Evolutionary conservation across 768 basidiomycete species (phyloP), one percentile per base, ranked within the genome.

Genomic region (Lactifluus volemus): DNA sequence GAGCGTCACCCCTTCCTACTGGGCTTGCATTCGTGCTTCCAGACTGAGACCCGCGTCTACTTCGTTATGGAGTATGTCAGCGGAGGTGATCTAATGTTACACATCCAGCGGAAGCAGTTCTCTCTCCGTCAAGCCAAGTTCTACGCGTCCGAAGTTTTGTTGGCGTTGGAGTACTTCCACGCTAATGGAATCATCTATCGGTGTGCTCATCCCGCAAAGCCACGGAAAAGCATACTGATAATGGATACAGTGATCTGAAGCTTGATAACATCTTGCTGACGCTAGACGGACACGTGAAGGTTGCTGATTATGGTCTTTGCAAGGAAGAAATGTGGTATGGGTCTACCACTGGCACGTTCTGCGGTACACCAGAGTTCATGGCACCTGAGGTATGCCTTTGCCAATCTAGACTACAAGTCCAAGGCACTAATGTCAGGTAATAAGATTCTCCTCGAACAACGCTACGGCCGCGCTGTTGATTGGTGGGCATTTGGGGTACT

Each of bases 401-500:
- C 45, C 53, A n/a, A 25, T 49, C 49, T 21, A 11, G 49, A 15
- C n/a, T 36, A 29, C 17, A 21, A 49, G 41, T 32, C 11, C 21
- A n/a, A 30, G n/a, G 19, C 30, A 44, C 34, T 39, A 34, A 12
- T 59, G 10, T 25, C 32, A 39, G 15, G 21, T 41, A 67, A 66
- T 66, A 63, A 98, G 95, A 99, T 99, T 73, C 79, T 99, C 55
- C 82, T 98, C n/a, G 97, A 99, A 75, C 97, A 98, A 76, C 89
- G 94, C 50, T 99, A 99, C 68, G 95, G 94, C 10, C 92, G 94
- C 42, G 96, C 97, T 11, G 97, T 99, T 45, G 97, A 99, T 71
- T 99, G 97, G 97, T 99, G 97, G 97, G 97, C 97, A 12, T 98
- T 98, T 72, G 97, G 97, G 65, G 97, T 99, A 4, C 75, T 99